Evolutionary conservation across 1,284 basidiomycete species (phyloP).

Genomic region (Austroboletus niveus): DNA sequence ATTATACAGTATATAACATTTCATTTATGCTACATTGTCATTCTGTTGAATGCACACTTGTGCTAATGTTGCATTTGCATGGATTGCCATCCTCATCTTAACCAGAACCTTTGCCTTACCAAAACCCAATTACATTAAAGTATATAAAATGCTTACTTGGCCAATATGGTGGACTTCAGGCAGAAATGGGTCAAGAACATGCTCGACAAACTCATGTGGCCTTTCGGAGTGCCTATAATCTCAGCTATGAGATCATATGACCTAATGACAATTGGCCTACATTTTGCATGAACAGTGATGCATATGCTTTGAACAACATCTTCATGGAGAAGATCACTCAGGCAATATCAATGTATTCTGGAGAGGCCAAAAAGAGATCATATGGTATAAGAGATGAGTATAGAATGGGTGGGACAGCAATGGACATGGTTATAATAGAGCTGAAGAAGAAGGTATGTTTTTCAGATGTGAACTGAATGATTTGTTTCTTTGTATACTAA

Average conservation of each 20-base stretch:
- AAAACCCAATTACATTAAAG: no score
- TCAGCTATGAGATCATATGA: neutral
- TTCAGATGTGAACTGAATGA: no score
- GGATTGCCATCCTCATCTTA: no score
- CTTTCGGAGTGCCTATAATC: neutral
- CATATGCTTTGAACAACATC: neutral
- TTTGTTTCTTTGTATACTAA: no score
- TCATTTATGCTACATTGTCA: no score
- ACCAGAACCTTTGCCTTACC: no score
- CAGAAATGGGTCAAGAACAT: neutral
- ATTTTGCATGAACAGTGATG: neutral
- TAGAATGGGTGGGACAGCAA: neutral
- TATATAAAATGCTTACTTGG: no score
- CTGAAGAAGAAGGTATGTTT: no score
- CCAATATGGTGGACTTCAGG: no score
- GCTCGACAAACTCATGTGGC: neutral
- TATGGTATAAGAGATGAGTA: conserved; percentile 1
- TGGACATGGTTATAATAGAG: neutral
- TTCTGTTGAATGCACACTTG: no score
- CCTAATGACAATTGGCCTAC: neutral
- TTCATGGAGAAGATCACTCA: neutral
- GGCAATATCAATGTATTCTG: neutral
- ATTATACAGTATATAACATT: no score
- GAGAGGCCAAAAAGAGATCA: neutral
- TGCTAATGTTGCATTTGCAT: no score